Base-by-base conservation (phyloP, 2,329 filamentous ascomycete species). In the Penicillium fuscoglaucum region DNA sequence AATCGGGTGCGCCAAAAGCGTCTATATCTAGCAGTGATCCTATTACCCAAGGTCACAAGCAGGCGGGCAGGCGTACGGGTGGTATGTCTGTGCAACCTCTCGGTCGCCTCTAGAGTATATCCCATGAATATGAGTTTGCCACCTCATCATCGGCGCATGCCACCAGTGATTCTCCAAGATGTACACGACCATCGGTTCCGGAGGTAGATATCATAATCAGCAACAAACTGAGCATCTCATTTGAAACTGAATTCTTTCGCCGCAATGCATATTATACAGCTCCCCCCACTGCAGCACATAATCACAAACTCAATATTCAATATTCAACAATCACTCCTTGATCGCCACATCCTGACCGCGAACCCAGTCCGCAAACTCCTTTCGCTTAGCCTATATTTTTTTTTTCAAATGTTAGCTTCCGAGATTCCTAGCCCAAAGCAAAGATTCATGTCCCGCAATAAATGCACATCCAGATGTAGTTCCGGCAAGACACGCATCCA, bases 311-410 rank as follows among this genome's bases (percentile, higher is more conserved):
- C 13, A 50, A 31, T 29, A 47, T 40, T 31, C 17, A 50, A 31
- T 29, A 37, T 40, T 19, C 54, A 37, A 24, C 45, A 39, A 68
- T 60, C 62, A 70, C 63, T 73, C 65, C 60, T 67, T 67, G 37
- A 48, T 44, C 47, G 62, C 53, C 28, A 60, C 61, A 54, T 68
- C 73, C 49, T 77, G 71, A 10, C 78, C 74, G 52, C 78, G 77
- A 26, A 87, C 83, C 91, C 90, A 96, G 61, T 87, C 83, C 17
- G 85, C 83, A 79, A 96, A 96, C 59, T 93, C 90, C 71, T 83
- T 87, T 70, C 90, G 84, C 77, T 92, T 82, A 24, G 76, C 78
- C 80, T 83, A 21, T 43, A 48, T 52, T 44, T 37, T 15, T 15
- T 52, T 43, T 35, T 12, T 29, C n/a, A 54, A 41, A 33, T 9